Percentiles rank a stretch among this genome's conserved stretches.
Evolutionary conservation across 148 eudicot species (phyloP).

Genomic region (Vaccinium macrocarpon): DNA sequence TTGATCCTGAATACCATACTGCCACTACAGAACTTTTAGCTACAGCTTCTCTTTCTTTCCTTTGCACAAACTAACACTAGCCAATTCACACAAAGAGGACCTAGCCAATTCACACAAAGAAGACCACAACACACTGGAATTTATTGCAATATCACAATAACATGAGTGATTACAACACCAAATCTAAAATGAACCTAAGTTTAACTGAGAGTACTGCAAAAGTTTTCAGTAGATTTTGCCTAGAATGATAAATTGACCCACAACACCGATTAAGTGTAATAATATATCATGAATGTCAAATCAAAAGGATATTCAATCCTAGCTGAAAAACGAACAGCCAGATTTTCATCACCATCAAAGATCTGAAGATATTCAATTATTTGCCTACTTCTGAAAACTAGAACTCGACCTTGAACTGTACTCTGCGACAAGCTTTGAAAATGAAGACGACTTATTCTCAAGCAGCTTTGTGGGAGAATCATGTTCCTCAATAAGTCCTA

Average conservation of each 20-base stretch:
- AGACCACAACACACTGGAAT: too few relatives aligned
- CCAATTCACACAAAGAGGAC: too few relatives aligned
- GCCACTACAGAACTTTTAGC: too few relatives aligned
- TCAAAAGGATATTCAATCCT: too few relatives aligned
- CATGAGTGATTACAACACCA: too few relatives aligned
- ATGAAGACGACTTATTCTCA: conserved; percentile 53
- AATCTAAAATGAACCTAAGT: too few relatives aligned
- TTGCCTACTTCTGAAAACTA: conserved; percentile 13
- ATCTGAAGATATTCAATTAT: background rate
- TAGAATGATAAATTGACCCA: background rate
- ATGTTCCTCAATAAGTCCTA: conserved; percentile 52
- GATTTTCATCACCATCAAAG: background rate
- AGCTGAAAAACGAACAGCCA: background rate
- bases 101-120: too few relatives aligned
- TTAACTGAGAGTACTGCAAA: too few relatives aligned
- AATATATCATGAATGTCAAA: background rate
- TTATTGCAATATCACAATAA: too few relatives aligned
- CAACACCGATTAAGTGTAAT: background rate
- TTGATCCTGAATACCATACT: too few relatives aligned
- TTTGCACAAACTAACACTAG: too few relatives aligned
- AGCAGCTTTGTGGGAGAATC: conserved; percentile 63
- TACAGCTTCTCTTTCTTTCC: too few relatives aligned
- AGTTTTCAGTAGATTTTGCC: background rate
- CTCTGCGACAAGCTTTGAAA: conserved; percentile 76
- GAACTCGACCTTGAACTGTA: conserved; percentile 42